phyloP scores from a whole-genome alignment of 2,329 filamentous ascomycete genomes.

The Cercospora canescens region DNA sequence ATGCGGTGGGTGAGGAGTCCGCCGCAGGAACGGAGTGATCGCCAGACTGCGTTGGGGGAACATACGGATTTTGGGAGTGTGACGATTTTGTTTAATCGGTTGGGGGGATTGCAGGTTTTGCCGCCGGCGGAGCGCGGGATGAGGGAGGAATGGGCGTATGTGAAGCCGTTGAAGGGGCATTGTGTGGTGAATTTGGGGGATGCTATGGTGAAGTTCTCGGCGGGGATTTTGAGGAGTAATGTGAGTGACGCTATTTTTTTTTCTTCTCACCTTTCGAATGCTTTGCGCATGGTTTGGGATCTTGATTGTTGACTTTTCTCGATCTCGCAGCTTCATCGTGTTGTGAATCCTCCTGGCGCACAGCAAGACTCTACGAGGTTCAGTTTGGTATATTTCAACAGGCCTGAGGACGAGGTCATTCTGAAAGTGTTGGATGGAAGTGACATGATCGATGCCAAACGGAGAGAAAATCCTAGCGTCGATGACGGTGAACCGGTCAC shows the following conservation, averaged over 20 bases:
- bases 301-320: neutral
- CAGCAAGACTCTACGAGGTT: slow-evolving; percentile 49
- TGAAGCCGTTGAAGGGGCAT: slow-evolving; percentile 52
- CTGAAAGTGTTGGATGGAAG: slow-evolving; percentile 41
- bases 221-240: slow-evolving; percentile 35
- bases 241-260: neutral
- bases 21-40: slow-evolving; percentile 46
- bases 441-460: slow-evolving; percentile 30
- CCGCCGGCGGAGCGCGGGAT: slow-evolving; percentile 35
- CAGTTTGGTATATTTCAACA: slow-evolving; percentile 57
- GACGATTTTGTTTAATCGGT: slow-evolving; percentile 57
- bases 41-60: slow-evolving; percentile 47
- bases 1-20: slow-evolving; percentile 56
- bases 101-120: slow-evolving; percentile 57
- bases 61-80: slow-evolving; percentile 60
- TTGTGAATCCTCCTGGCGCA: slow-evolving; percentile 50
- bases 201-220: slow-evolving; percentile 48
- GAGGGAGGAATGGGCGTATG: slow-evolving; percentile 50
- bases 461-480: slow-evolving; percentile 21
- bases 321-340: slow-evolving; percentile 43
- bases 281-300: neutral
- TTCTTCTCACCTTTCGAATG: neutral
- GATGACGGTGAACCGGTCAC: slow-evolving; percentile 28
- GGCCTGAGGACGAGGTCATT: slow-evolving; percentile 52
- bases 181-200: slow-evolving; percentile 52